Conservation (phyloP, 1,284 basidiomycete species). For the Stygiomarasmius scandens region DNA sequence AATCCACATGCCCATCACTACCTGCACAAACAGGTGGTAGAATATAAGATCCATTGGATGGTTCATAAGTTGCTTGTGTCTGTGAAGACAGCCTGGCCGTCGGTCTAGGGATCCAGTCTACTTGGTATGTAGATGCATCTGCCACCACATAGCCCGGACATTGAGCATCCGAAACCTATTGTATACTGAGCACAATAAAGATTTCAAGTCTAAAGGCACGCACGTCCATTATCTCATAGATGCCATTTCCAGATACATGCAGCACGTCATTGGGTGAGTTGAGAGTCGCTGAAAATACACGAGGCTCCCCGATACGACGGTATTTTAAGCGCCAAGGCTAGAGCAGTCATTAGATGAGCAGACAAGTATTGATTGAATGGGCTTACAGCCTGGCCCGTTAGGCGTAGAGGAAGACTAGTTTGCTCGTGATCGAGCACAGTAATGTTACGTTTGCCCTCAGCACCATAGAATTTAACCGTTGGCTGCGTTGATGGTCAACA, state of each 20-base stretch:
- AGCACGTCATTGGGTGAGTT: conserved; percentile 74
- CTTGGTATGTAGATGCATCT: conserved; percentile 65
- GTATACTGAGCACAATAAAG: conserved; percentile 9
- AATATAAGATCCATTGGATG: conserved; percentile 68
- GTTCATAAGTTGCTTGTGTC: conserved; percentile 55
- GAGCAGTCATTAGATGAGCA: conserved; percentile 13
- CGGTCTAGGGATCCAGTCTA: conserved; percentile 80
- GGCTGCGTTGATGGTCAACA: conserved; percentile 51
- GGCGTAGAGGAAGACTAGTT: conserved; percentile 74
- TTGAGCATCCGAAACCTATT: conserved; percentile 79
- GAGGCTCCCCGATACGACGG: conserved; percentile 51
- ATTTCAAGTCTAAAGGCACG: conserved; percentile 20
- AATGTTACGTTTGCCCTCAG: conserved; percentile 54
- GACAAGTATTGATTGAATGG: background rate
- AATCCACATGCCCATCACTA: conserved; percentile 74
- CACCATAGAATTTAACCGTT: conserved; percentile 83
- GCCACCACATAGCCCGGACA: conserved; percentile 77
- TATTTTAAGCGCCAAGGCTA: conserved; percentile 90
- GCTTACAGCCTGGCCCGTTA: conserved; percentile 86
- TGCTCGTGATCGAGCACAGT: conserved; percentile 79
- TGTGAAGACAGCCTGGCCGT: conserved; percentile 60
- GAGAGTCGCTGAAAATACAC: conserved; percentile 49
- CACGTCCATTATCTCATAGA: conserved; percentile 78
- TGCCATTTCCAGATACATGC: conserved; percentile 68
- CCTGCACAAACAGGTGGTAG: conserved; percentile 83